Percentiles rank a stretch among this genome's conserved stretches.
These are phyloP conservation scores for Chaetomium strumarium DNA, from an alignment of 2,329 filamentous ascomycete genomes.

Conservation along the genomic window DNA sequence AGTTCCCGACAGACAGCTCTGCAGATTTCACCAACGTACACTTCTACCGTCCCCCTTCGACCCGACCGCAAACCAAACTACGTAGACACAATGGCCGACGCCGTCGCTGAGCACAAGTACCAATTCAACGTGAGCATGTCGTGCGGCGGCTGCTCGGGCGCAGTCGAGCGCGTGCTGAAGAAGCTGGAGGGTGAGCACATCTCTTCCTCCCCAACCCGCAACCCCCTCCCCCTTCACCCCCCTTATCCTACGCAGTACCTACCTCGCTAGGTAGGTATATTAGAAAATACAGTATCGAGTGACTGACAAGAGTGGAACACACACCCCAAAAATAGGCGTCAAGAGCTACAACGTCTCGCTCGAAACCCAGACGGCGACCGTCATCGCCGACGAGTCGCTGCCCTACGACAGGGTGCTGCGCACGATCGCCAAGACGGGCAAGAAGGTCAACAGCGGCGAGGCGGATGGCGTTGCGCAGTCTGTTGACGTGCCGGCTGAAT, in stretches of 20 bases:
- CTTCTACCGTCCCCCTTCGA: not conserved
- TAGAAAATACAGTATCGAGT: too few relatives aligned
- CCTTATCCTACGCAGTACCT: too few relatives aligned
- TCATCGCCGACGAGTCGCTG: conserved; percentile 63
- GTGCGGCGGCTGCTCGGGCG: conserved; percentile 94
- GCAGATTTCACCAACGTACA: not conserved
- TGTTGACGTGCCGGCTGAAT: conserved; percentile 17
- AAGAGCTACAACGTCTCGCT: conserved; percentile 54
- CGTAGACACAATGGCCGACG: conserved; percentile 12
- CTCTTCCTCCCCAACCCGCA: not conserved
- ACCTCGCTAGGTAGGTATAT: too few relatives aligned
- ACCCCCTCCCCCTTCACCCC: not conserved
- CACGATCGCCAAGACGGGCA: conserved; percentile 93
- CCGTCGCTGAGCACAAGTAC: conserved; percentile 67
- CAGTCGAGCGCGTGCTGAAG: conserved; percentile 84
- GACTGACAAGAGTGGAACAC: too few relatives aligned
- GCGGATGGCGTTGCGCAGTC: conserved; percentile 54
- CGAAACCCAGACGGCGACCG: conserved; percentile 74
- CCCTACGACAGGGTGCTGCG: conserved; percentile 74
- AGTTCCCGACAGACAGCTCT: not conserved
- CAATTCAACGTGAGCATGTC: conserved; percentile 92
- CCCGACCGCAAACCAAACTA: not conserved
- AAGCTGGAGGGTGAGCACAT: conserved; percentile 70
- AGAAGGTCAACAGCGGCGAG: conserved; percentile 75
- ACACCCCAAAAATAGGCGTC: conserved; percentile 19